phyloP scores from a whole-genome alignment of 1,284 basidiomycete species.

The Vanrija humicola region DNA sequence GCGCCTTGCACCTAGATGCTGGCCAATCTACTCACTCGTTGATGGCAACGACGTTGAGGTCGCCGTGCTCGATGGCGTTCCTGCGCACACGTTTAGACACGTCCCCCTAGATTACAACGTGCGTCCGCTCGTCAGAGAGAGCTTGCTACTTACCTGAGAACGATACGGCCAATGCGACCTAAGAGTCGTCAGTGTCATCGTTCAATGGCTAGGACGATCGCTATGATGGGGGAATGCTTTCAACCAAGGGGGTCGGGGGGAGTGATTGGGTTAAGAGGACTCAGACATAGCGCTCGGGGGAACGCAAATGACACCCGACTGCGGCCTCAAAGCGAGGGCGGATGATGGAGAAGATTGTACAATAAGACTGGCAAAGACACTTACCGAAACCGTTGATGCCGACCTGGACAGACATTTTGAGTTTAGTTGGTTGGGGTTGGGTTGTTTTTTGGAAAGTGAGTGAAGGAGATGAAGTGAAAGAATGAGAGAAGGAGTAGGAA shows the following conservation, averaged over 20 bases:
- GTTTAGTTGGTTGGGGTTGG: conserved; percentile 8
- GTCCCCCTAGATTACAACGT: background rate
- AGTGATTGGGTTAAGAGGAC: too few species aligned
- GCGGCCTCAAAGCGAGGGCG: background rate
- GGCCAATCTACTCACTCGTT: conserved; percentile 66
- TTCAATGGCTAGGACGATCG: background rate
- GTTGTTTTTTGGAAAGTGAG: conserved; percentile 10
- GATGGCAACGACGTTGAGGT: conserved; percentile 77
- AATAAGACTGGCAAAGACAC: conserved; percentile 35
- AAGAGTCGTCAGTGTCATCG: background rate
- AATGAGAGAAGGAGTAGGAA: conserved; percentile 4
- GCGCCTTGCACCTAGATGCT: background rate
- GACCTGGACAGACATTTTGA: conserved; percentile 64
- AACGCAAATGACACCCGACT: background rate
- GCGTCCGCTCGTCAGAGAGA: background rate
- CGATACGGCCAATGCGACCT: conserved; percentile 98
- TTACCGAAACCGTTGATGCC: conserved; percentile 95
- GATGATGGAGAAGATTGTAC: background rate
- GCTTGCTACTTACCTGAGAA: conserved; percentile 56
- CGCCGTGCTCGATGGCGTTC: conserved; percentile 77
- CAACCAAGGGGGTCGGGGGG: background rate
- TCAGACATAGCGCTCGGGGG: conserved; percentile 2
- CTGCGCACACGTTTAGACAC: conserved; percentile 39
- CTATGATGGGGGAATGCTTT: background rate
- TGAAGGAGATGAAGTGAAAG: conserved; percentile 11